Base-by-base conservation (phyloP, 345 rosid species). In the Dipteronia sinensis region DNA sequence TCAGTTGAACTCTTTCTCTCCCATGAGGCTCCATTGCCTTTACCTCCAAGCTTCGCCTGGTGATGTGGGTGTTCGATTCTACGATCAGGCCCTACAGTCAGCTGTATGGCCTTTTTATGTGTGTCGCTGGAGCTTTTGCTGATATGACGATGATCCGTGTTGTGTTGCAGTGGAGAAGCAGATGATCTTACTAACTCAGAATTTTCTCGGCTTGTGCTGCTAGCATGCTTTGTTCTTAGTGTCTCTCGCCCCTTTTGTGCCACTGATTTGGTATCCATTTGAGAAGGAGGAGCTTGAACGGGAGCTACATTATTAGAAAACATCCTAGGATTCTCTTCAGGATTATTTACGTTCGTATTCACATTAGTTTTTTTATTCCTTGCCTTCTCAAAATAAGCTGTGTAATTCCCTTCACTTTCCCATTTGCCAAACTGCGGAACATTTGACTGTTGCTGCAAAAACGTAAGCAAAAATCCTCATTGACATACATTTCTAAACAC, bases 361-460 rank as follows among this genome's bases (percentile, higher is more conserved):
- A 31, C 74, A 12, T 17, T 7, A 17, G 9, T 69, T 58, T n/a
- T 61, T 31, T 66, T 76, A 42, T 77, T 68, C 71, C 81, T 65
- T 15, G 80, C 83, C 67, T 73, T 71, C 4, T 86, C 86, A 64
- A 81, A 83, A 75, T 77, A 74, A 67, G 58, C 82, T 1, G 85
- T 83, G 77, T 86, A 86, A 34, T 82, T 65, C 6, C 75, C 77
- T 8, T 11, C 79, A 20, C 13, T 74, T 22, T 78, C 85, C 88
- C 85, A 81, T 19, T 81, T 79, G 47, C 88, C 86, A 72, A 85
- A 85, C 79, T 67, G 64, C 12, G 85, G 88, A 55, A 77, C 75
- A 17, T 9, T 74, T 19, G 71, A 31, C 4, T 64, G 61, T 61
- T 79, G 74, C 81, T 78, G 82, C 73, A 72, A 75, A 19, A 42